A percentile compares a stretch with the other conserved stretches of the same genome.
Conservation (phyloP, 306 rosid genomes). For the Castanea sativa region DNA sequence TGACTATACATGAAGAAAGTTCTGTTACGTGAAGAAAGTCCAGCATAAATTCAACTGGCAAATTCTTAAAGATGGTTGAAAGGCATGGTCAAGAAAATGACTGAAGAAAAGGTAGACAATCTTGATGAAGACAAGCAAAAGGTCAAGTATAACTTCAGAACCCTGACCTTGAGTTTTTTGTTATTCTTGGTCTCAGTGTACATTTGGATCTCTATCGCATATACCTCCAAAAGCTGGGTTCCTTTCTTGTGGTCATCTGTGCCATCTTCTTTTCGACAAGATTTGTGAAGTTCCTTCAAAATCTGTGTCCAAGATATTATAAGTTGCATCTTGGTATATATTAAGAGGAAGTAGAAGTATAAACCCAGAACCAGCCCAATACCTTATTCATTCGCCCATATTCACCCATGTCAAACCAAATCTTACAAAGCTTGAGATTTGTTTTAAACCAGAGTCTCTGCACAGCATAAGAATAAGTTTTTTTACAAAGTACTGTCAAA, state of each 20-base stretch:
- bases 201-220: slow-evolving; percentile 96
- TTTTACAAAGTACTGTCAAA: too few species aligned
- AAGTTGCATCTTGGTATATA: not conserved
- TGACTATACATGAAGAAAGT: not conserved
- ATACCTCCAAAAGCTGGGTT: slow-evolving; percentile 93
- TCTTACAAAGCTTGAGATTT: slow-evolving; percentile 97
- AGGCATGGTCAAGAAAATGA: not conserved
- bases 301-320: slow-evolving; percentile 49
- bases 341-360: not conserved
- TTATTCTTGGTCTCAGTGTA: slow-evolving; percentile 96
- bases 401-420: slow-evolving; percentile 97
- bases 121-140: slow-evolving; percentile 6
- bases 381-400: slow-evolving; percentile 99
- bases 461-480: slow-evolving; percentile 13
- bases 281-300: slow-evolving; percentile 88
- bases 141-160: not conserved
- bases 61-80: not conserved
- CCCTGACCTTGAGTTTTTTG: slow-evolving; percentile 91
- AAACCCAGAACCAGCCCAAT: not conserved
- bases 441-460: slow-evolving; percentile 99
- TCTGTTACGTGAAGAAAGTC: too few species aligned
- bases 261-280: slow-evolving; percentile 96
- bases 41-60: not conserved
- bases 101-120: not conserved
- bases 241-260: slow-evolving; percentile 99